Evolutionary conservation across 1,139 yeast genomes (phyloP).

Genomic region (Debaryomycetaceae sp.): DNA sequence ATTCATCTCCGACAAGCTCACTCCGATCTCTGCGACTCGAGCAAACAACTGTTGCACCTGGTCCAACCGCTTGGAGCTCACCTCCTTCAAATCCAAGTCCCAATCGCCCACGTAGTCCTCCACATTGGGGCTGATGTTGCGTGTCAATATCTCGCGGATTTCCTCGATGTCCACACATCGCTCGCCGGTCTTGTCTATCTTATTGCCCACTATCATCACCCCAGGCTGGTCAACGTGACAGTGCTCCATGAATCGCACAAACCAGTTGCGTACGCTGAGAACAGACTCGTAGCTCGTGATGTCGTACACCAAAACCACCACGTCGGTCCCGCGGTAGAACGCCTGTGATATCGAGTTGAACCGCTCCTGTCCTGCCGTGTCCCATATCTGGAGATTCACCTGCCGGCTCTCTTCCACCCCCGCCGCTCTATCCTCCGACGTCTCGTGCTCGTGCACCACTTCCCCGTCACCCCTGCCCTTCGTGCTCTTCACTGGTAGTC

Average conservation of each 20-base stretch:
- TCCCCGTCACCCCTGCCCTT: background rate
- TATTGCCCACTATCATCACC: conserved; percentile 55
- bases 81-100: conserved; percentile 42
- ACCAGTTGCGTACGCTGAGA: conserved; percentile 50
- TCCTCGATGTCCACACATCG: conserved; percentile 41
- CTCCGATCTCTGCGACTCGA: conserved; percentile 44
- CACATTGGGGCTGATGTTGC: conserved; percentile 21
- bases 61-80: conserved; percentile 37
- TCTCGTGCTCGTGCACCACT: conserved; percentile 1
- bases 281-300: conserved; percentile 54
- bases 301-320: conserved; percentile 55
- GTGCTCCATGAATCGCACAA: conserved; percentile 45
- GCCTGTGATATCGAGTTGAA: conserved; percentile 59
- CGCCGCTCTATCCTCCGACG: background rate
- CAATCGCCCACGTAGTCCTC: conserved; percentile 38
- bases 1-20: conserved; percentile 14
- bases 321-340: conserved; percentile 60
- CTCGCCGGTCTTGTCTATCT: conserved; percentile 38
- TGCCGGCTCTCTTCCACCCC: conserved; percentile 4
- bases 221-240: conserved; percentile 51
- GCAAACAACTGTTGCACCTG: conserved; percentile 38
- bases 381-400: conserved; percentile 58
- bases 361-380: conserved; percentile 66
- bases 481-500: conserved; percentile 1
- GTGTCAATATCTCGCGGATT: conserved; percentile 38